Conservation (phyloP, 192 early-diverging fungal genomes). For the Linnemannia elongata region DNA sequence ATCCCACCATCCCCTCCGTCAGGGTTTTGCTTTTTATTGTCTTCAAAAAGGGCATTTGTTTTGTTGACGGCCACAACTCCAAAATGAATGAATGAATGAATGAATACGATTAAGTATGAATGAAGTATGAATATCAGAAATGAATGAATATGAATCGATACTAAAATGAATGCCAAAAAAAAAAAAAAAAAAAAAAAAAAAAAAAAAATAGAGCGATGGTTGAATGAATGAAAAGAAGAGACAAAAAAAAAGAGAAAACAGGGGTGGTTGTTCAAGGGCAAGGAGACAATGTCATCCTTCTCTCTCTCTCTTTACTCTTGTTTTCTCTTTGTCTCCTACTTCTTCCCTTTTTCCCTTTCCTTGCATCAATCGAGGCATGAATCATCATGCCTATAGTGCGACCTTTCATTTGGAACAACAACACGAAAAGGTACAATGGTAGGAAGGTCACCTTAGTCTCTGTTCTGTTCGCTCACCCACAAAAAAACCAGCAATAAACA, state of each 20-base stretch:
- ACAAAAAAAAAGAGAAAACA: constrained; percentile 1
- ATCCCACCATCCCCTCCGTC: too few relatives aligned
- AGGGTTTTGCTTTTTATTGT: too few relatives aligned
- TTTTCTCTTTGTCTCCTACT: background rate
- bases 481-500: background rate
- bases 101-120: too few relatives aligned
- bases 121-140: too few relatives aligned
- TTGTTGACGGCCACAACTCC: too few relatives aligned
- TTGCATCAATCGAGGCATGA: background rate
- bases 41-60: too few relatives aligned
- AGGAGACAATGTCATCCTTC: background rate
- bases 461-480: background rate
- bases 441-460: background rate
- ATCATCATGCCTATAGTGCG: background rate
- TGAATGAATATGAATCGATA: too few relatives aligned
- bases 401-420: background rate
- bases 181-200: too few relatives aligned
- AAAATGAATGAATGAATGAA: background rate
- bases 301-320: too few relatives aligned
- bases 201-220: too few relatives aligned
- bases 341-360: background rate
- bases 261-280: constrained; percentile 1
- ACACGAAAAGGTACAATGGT: background rate
- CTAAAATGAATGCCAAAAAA: too few relatives aligned
- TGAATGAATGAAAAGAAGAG: background rate